Base-by-base conservation (phyloP, 2,329 filamentous ascomycete genomes). In the Lasiodiplodia sp. region DNA sequence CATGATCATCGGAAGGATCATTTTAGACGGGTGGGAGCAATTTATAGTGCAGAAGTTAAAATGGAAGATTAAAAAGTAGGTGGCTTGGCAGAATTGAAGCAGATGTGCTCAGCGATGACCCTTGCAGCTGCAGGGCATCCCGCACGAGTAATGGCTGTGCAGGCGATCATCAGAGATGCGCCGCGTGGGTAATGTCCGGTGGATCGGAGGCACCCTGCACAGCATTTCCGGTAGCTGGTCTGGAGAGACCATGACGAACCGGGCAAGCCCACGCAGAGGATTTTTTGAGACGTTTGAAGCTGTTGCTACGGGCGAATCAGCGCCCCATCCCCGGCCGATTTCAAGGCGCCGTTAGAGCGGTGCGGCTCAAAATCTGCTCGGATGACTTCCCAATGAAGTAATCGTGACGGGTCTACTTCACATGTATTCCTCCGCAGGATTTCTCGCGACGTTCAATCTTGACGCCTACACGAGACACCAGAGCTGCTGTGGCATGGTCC, bases 211-310 rank as follows among this genome's bases (percentile, higher is more conserved):
- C 28, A 28, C 28, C 28, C 28, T 14, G 23, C 21, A 53, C 25
- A 51, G 47, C 31, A 34, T 28, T 28, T 28, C 28, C 28, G 28
- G 28, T 10, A 34, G 31, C 31, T 34, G 31, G 31, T 34, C 25
- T 31, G 52, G n/a, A 31, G 4, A 12, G 5, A 2, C 14, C 16
- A 31, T 25, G 52, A 18, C 52, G 14, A n/a, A 31, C 18, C 8
- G 52, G 16, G 16, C 16, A 55, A n/a, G 16, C 18, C 6, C 52
- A 25, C 34, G 44, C 44, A 47, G 18, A 62, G 58, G 58, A 62
- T 62, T 62, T 31, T 62, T 31, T 28, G n/a, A 62, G 34, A 60
- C 56, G 56, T 44, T 60, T 12, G 37, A 60, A 25, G 37, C 23
- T 25, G 37, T 23, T 23, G n/a, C 18, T 3, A 8, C 28, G n/a